These are phyloP conservation scores for Aspergillus carbonarius DNA, from an alignment of 2,329 filamentous ascomycete genomes.

Conservation along the genomic window DNA sequence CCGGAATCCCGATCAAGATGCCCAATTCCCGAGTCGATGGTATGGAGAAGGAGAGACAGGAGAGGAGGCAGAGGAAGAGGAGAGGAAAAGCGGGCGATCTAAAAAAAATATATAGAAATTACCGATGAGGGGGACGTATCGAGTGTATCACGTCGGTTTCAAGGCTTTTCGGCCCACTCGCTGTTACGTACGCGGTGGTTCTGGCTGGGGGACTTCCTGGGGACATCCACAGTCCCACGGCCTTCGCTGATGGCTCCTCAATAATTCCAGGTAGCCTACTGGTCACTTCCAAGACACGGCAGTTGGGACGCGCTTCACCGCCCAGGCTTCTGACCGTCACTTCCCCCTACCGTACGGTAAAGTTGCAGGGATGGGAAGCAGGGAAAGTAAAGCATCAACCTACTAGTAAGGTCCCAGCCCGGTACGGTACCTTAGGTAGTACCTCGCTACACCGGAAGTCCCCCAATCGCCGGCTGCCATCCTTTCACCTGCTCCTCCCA, in stretches of 20 bases:
- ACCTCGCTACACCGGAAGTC: too few relatives aligned
- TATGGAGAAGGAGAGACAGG: neutral
- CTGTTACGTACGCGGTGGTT: slow-evolving; percentile 4
- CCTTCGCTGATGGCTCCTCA: neutral
- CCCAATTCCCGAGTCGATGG: neutral
- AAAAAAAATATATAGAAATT: slow-evolving; percentile 4
- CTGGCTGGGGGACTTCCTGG: neutral
- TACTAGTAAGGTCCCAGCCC: too few relatives aligned
- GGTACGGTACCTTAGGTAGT: too few relatives aligned
- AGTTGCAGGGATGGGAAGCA: neutral
- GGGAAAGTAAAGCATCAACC: neutral
- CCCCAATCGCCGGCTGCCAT: neutral
- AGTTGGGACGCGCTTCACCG: neutral
- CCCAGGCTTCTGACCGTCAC: neutral
- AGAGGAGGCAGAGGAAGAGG: slow-evolving; percentile 10
- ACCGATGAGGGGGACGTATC: neutral
- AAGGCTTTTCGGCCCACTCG: neutral
- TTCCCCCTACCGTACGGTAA: neutral
- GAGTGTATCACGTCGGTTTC: slow-evolving; percentile 8
- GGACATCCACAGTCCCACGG: neutral
- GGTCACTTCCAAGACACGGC: neutral
- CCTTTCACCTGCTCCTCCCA: neutral
- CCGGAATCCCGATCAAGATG: neutral
- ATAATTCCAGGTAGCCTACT: neutral
- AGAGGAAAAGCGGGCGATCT: slow-evolving; percentile 7